Conservation (phyloP, 768 basidiomycete genomes). For the Lactarius akahatsu region DNA sequence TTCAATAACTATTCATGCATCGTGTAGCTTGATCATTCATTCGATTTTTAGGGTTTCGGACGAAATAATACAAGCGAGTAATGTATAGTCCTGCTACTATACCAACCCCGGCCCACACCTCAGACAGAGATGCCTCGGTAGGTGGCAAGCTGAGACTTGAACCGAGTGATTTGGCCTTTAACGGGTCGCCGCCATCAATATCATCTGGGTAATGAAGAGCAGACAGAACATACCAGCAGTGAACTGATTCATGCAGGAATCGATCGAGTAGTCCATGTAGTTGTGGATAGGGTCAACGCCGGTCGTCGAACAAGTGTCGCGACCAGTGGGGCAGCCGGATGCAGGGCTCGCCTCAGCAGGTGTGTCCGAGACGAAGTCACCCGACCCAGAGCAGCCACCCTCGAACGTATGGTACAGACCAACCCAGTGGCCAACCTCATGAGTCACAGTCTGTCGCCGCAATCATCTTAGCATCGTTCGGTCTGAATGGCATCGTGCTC, state of each 20-base stretch:
- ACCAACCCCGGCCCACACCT: neutral
- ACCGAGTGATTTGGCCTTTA: constrained; percentile 37
- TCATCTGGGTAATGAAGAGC: neutral
- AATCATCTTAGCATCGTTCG: neutral
- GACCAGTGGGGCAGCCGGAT: constrained; percentile 39
- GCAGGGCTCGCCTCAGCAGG: constrained; percentile 46
- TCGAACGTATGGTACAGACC: constrained; percentile 62
- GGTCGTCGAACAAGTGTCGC: constrained; percentile 34
- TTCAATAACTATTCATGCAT: no score
- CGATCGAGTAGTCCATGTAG: constrained; percentile 55
- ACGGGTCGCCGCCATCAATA: neutral
- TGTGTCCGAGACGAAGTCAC: constrained; percentile 48
- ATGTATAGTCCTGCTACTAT: neutral
- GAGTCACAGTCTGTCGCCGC: constrained; percentile 44
- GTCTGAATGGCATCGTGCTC: neutral
- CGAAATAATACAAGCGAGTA: neutral
- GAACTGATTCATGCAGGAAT: constrained; percentile 52
- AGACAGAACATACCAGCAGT: constrained; percentile 40
- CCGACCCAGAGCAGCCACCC: constrained; percentile 43
- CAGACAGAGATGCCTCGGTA: constrained; percentile 42
- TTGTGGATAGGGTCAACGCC: constrained; percentile 47
- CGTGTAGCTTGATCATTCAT: no score
- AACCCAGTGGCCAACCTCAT: constrained; percentile 63
- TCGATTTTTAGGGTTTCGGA: neutral
- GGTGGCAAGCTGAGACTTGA: constrained; percentile 44